Evolutionary conservation across 2,329 filamentous ascomycete genomes (phyloP).

Genomic region (Sarocladium kiliense): DNA sequence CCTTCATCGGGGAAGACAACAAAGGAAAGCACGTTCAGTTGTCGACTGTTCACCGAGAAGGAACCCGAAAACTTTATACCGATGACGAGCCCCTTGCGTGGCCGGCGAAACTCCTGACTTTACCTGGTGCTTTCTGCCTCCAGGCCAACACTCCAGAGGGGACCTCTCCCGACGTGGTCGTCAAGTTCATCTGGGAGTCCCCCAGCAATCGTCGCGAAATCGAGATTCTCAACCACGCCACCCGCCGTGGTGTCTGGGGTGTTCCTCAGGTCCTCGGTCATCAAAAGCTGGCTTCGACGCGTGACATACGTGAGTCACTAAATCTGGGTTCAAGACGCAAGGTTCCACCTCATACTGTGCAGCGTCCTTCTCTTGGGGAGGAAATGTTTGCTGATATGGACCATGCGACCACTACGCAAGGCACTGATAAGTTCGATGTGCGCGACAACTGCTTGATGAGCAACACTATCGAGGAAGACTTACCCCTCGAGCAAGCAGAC

Average conservation of each 20-base stretch:
- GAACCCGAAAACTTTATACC: conserved; percentile 4
- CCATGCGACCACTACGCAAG: background rate
- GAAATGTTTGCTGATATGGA: background rate
- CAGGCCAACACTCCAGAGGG: background rate
- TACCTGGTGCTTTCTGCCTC: background rate
- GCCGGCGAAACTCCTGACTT: background rate
- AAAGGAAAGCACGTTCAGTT: conserved; percentile 7
- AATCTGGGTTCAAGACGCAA: background rate
- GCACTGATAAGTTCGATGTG: background rate
- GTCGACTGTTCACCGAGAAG: background rate
- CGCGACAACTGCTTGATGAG: background rate
- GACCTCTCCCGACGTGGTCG: background rate
- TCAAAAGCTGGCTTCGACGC: background rate
- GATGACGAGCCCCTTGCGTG: background rate
- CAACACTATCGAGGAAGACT: background rate
- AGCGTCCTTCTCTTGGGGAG: background rate
- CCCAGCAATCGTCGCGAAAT: background rate
- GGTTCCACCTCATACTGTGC: background rate
- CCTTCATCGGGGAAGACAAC: conserved; percentile 7
- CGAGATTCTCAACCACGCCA: background rate
- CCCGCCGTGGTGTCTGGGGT: background rate
- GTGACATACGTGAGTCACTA: background rate
- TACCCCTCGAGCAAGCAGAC: background rate
- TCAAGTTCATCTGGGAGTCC: conserved; percentile 7
- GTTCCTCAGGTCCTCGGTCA: conserved; percentile 1